A percentile compares a stretch with the other conserved stretches of the same genome.
phyloP scores from a whole-genome alignment of 306 rosid species.

The Mucuna pruriens region DNA sequence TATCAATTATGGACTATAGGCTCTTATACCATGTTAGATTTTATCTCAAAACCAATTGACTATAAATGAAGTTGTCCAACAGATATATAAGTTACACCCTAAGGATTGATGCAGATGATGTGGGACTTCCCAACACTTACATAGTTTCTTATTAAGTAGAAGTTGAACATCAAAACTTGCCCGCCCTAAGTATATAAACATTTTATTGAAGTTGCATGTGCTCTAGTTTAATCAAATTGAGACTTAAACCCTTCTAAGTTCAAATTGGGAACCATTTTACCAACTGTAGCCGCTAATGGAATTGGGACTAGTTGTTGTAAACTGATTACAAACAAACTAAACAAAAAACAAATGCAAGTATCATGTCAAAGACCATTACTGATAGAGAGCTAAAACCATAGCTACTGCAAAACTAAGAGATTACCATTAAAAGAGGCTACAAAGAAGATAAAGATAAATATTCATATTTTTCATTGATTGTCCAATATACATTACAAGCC shows the following conservation, averaged over 20 bases:
- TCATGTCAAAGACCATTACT: neutral
- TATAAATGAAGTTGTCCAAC: too few species aligned
- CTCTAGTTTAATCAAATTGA: slow-evolving; percentile 2
- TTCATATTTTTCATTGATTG: too few species aligned
- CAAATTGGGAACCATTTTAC: neutral
- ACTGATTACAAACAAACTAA: neutral
- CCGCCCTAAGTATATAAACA: slow-evolving; percentile 9
- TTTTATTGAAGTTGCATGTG: neutral
- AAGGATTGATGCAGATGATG: too few species aligned
- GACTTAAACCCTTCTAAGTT: neutral
- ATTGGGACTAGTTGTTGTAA: neutral
- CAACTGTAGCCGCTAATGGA: neutral
- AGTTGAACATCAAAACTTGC: slow-evolving; percentile 1
- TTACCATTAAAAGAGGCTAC: too few species aligned
- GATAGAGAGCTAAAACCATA: too few species aligned
- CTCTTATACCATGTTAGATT: neutral
- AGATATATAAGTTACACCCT: too few species aligned
- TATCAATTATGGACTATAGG: too few species aligned
- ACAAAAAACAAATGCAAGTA: neutral
- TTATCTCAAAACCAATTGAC: too few species aligned
- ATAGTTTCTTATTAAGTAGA: neutral
- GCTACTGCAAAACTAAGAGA: too few species aligned
- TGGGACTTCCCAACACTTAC: too few species aligned
- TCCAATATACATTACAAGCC: too few species aligned
- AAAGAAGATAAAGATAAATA: too few species aligned